phyloP scores from a whole-genome alignment of 306 rosid genomes.

The Cicer bijugum region DNA sequence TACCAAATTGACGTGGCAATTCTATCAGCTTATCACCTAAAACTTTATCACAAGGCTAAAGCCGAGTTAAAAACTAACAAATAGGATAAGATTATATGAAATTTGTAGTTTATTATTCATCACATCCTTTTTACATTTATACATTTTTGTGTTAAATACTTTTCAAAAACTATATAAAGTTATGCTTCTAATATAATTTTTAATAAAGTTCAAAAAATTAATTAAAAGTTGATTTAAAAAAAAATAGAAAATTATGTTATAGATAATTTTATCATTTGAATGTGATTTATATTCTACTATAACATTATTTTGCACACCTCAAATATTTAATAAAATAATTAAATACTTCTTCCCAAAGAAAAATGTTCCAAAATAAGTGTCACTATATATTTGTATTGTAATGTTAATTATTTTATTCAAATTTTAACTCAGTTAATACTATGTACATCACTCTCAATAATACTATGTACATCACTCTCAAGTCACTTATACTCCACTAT shows the following conservation, averaged over 20 bases:
- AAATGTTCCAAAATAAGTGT: no score
- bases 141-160: conserved; percentile 2
- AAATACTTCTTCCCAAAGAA: no score
- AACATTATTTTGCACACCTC: neutral
- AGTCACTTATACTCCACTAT: no score
- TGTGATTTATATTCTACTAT: neutral
- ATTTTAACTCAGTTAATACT: no score
- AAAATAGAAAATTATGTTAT: neutral
- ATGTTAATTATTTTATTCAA: no score
- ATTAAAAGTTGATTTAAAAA: neutral
- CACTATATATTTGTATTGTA: no score
- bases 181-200: neutral
- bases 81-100: neutral
- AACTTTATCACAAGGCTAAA: neutral
- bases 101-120: neutral
- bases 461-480: no score
- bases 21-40: neutral
- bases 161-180: neutral
- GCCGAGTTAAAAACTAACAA: neutral
- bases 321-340: neutral
- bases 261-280: neutral
- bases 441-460: no score
- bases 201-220: neutral
- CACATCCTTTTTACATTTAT: neutral
- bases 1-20: neutral